phyloP scores from a whole-genome alignment of 257 asterid genomes.

The Scutellaria barbata region DNA sequence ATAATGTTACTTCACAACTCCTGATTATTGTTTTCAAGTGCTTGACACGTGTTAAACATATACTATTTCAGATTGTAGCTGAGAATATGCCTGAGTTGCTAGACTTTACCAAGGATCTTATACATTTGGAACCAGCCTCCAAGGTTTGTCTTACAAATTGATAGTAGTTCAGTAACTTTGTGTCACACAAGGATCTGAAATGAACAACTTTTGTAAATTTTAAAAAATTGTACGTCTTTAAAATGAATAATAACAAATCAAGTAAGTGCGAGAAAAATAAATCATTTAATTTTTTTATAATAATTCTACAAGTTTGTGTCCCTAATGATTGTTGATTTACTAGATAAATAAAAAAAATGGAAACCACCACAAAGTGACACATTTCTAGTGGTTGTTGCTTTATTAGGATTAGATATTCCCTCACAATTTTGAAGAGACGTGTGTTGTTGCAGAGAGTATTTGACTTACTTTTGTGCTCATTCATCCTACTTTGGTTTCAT shows the following conservation, averaged over 20 bases:
- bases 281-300: no score
- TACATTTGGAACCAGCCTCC: constrained; percentile 92
- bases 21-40: constrained; percentile 17
- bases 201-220: no score
- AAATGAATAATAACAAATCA: no score
- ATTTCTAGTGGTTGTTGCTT: no score
- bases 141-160: constrained; percentile 57
- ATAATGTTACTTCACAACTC: not conserved
- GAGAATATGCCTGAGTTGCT: constrained; percentile 93
- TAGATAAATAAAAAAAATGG: no score
- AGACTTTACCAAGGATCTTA: constrained; percentile 87
- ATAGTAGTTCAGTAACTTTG: no score
- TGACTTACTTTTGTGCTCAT: constrained; percentile 23
- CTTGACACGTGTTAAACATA: constrained; percentile 19
- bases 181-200: no score
- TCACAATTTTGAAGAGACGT: constrained; percentile 12
- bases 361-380: no score
- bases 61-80: constrained; percentile 63
- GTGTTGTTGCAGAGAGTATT: constrained; percentile 31
- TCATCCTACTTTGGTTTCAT: constrained; percentile 38
- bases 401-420: constrained; percentile 20
- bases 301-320: no score
- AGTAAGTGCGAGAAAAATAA: no score
- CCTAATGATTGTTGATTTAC: no score
- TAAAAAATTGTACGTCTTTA: no score